Percentiles rank a stretch among this genome's conserved stretches.
Conservation (phyloP, 202 grass and related monocot species). For the Thinopyrum obtusiflorum region DNA sequence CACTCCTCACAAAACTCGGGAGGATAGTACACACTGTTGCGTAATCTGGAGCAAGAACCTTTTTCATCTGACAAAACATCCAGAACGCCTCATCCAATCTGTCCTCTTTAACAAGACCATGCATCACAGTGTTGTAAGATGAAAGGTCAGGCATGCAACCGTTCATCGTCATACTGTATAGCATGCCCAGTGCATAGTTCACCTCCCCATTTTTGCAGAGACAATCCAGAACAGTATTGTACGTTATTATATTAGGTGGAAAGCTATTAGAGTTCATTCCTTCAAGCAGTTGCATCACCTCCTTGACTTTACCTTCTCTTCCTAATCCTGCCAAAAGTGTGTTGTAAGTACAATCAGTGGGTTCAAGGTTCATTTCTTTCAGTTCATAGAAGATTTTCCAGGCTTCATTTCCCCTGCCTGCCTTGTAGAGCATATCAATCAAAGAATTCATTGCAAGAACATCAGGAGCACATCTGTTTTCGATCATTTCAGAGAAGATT, state of each 20-base stretch:
- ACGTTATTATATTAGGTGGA: constrained; percentile 71
- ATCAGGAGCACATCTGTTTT: constrained; percentile 61
- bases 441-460: constrained; percentile 74
- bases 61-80: constrained; percentile 89
- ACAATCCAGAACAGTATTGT: constrained; percentile 88
- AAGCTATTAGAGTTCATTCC: constrained; percentile 56
- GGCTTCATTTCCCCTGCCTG: constrained; percentile 72
- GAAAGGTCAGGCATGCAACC: constrained; percentile 65
- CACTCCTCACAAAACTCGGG: constrained; percentile 74
- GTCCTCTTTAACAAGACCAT: constrained; percentile 81
- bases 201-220: constrained; percentile 91
- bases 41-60: constrained; percentile 81
- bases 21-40: constrained; percentile 72
- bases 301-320: constrained; percentile 79
- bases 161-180: constrained; percentile 68
- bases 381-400: constrained; percentile 72
- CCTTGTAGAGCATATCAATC: constrained; percentile 78
- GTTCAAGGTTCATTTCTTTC: constrained; percentile 70
- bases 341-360: constrained; percentile 77
- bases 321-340: constrained; percentile 85
- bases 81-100: constrained; percentile 66
- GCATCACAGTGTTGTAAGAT: constrained; percentile 83
- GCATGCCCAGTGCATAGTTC: constrained; percentile 58
- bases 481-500: constrained; percentile 82
- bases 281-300: constrained; percentile 62